Evolutionary conservation across 2,329 filamentous ascomycete species (phyloP), one percentile per base, ranked within the genome.

Genomic region (Hypoxylon sp.): DNA sequence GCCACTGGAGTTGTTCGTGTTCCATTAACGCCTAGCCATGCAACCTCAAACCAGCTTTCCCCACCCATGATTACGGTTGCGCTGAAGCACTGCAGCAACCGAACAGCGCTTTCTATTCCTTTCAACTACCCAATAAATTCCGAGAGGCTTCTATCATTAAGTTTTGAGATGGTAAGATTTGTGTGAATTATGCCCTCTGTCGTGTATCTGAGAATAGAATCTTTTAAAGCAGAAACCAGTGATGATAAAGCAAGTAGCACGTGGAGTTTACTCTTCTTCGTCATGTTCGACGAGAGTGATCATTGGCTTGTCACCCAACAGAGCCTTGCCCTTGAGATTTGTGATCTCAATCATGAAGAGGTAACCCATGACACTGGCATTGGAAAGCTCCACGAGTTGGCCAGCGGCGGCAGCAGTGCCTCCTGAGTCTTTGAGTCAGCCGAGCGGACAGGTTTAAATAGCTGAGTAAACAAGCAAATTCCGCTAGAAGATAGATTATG

Each of bases 301-400:
- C 58, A 94, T 91, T 10, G 94, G 94, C 52, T 82, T 81, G 62
- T 91, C 91, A 74, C 91, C 89, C 74, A 99, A 91, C 87, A 97
- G 96, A 71, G 94, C 91, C 75, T 94, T 90, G 74, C 96, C 96
- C 79, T 97, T 93, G 74, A 99, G 89, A 82, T 96, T 95, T 75
- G 94, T 91, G 72, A 99, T 91, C 82, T 98, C 95, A 80, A 98
- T 92, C 77, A 99, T 93, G 85, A 99, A 99, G 71, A 98, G 84
- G 83, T 93, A 98, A 75, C 94, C 95, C 66, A 97, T 82, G 51
- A 98, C 85, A n/a, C 89, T 86, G 73, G 94, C 96, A 74, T 94
- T 94, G 72, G 97, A 89, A 82, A 97, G 90, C 80, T 90, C 87
- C 75, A 98, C 93, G 66, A 99, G 91, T 70, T 93, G 88, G 71